Conservation (phyloP, 805 yeast genomes). For the Clavispora phyllophila region DNA sequence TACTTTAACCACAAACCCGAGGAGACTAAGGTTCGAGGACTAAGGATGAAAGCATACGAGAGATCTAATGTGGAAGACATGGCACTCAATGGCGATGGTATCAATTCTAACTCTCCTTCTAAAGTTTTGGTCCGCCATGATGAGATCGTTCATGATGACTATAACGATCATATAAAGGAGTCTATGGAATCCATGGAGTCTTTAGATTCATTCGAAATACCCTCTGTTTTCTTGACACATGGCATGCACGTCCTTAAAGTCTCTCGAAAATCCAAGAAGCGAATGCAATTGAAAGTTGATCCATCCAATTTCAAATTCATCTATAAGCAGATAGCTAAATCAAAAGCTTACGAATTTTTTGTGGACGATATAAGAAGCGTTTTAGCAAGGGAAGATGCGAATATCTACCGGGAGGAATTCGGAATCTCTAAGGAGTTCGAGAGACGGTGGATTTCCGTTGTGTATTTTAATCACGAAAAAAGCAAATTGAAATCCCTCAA, state of each 20-base stretch:
- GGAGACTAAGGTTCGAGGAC: too few relatives aligned
- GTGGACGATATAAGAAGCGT: constrained; percentile 64
- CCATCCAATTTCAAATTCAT: constrained; percentile 47
- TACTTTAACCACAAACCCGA: too few relatives aligned
- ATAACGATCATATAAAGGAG: background rate
- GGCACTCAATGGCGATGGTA: background rate
- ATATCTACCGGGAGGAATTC: constrained; percentile 81
- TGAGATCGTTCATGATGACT: background rate
- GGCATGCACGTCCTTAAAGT: constrained; percentile 66
- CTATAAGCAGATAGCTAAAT: constrained; percentile 37
- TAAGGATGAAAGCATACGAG: background rate
- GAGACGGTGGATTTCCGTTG: constrained; percentile 73
- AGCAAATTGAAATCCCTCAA: constrained; percentile 75
- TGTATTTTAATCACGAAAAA: constrained; percentile 57
- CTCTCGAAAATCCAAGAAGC: constrained; percentile 64
- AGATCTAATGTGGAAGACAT: background rate
- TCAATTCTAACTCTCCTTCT: background rate
- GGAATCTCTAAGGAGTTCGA: constrained; percentile 63
- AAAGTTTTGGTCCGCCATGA: background rate
- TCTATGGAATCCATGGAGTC: constrained; percentile 7
- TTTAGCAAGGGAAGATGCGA: constrained; percentile 64
- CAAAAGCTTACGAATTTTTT: constrained; percentile 23
- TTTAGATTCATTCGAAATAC: constrained; percentile 12
- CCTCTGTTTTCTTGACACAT: constrained; percentile 38
- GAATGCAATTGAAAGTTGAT: constrained; percentile 53